Evolutionary conservation across 495 filamentous ascomycete species (phyloP).

Genomic region (Clohesyomyces aquaticus): DNA sequence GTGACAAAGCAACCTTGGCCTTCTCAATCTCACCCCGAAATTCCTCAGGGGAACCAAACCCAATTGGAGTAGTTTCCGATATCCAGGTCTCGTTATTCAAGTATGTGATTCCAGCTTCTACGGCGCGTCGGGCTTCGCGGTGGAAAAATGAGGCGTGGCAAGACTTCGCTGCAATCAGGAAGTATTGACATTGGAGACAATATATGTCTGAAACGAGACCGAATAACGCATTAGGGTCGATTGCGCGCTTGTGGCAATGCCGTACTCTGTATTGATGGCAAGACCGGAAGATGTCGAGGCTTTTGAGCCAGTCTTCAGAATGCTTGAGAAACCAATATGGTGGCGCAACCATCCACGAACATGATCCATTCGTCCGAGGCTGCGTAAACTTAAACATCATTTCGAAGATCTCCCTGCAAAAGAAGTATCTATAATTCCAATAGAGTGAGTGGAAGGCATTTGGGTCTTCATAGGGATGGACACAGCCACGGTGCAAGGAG

Average conservation of each 20-base stretch:
- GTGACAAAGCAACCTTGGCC: neutral
- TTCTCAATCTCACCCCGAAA: neutral
- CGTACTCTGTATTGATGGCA: slow-evolving; percentile 7
- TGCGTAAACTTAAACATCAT: too few species aligned
- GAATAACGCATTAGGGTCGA: neutral
- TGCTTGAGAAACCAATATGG: neutral
- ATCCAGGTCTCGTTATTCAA: neutral
- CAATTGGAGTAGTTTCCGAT: neutral
- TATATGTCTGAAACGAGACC: slow-evolving; percentile 1
- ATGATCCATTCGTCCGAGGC: slow-evolving; percentile 2
- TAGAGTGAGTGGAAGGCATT: neutral
- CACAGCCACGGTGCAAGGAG: neutral
- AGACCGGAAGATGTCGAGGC: slow-evolving; percentile 13
- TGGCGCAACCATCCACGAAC: neutral
- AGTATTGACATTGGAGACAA: neutral
- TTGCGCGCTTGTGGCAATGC: neutral
- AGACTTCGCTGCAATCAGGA: slow-evolving; percentile 1
- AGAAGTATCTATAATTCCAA: neutral
- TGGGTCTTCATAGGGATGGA: neutral
- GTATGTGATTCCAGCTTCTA: slow-evolving; percentile 10
- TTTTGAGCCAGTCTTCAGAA: neutral
- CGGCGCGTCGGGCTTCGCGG: neutral
- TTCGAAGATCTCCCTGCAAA: neutral
- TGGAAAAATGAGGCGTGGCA: neutral
- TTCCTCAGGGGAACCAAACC: neutral